Evolutionary conservation across 2,329 filamentous ascomycete species (phyloP).

Genomic region (Sarocladium oryzae): DNA sequence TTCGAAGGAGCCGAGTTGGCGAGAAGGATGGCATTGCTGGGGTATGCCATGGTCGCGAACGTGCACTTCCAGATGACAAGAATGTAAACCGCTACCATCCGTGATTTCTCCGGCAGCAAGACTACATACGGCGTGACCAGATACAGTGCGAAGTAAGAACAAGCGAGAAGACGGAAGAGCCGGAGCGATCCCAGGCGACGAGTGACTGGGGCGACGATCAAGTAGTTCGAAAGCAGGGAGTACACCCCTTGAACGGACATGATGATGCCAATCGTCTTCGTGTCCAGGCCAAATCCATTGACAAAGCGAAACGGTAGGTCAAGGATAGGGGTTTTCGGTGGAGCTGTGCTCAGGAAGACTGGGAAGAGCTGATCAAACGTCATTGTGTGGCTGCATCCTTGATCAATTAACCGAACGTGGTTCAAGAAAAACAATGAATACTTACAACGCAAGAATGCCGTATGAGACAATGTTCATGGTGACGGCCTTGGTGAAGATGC

Average conservation of each 20-base stretch:
- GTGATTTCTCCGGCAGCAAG: slow-evolving; percentile 65
- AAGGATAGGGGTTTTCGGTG: slow-evolving; percentile 41
- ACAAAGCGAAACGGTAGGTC: slow-evolving; percentile 81
- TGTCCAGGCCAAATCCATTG: slow-evolving; percentile 77
- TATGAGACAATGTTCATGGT: slow-evolving; percentile 84
- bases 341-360: slow-evolving; percentile 73
- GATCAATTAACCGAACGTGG: too few relatives aligned
- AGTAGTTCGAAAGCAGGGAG: slow-evolving; percentile 78
- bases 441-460: slow-evolving; percentile 91
- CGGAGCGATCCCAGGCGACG: slow-evolving; percentile 69
- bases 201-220: slow-evolving; percentile 75
- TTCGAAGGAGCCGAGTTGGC: slow-evolving; percentile 82
- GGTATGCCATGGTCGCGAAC: slow-evolving; percentile 85
- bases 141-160: slow-evolving; percentile 84
- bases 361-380: slow-evolving; percentile 92
- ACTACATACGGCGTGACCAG: slow-evolving; percentile 83
- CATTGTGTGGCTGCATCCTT: slow-evolving; percentile 72
- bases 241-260: slow-evolving; percentile 84
- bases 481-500: slow-evolving; percentile 75
- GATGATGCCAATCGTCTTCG: slow-evolving; percentile 80
- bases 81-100: slow-evolving; percentile 68
- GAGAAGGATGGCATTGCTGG: slow-evolving; percentile 80
- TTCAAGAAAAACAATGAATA: too few relatives aligned
- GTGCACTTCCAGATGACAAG: slow-evolving; percentile 89
- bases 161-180: slow-evolving; percentile 74